Evolutionary conservation across 371 early-diverging fungal species (phyloP), one percentile per base, ranked within the genome.

Genomic region (Mortierella sp.): DNA sequence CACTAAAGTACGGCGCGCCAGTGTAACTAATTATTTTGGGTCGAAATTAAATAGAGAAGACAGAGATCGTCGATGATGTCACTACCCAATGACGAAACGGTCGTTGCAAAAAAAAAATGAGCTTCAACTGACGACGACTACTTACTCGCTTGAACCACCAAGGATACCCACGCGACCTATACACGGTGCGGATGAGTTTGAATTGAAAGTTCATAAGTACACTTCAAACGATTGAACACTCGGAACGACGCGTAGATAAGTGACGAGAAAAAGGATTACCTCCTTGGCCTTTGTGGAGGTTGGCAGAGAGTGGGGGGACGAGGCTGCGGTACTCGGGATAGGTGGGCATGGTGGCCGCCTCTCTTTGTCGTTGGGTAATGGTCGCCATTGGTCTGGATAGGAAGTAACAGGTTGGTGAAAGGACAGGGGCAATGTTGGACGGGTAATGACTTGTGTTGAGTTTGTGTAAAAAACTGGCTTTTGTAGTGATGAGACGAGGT

Each of bases 1-100:
- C 95, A 13, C 95, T 95, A 87, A 96, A 99, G 82, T 91, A 98
- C 4, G 99, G 99, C 4, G 97, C 92, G 22, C 91, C 92, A 26
- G 81, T 77, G 64, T 81, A 82, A 31, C 78, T 82, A 69, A 5
- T 39, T 1, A 44, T n/a, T 19, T 5, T 29, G 16, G n/a, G 92
- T 64, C 10, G 11, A 50, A 34, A 14, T 10, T 44, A 22, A 31
- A 22, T 53, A 16, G 8, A 43, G 3, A 11, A n/a, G 14, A 4
- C 47, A 22, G 10, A 41, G 7, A 48, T 22, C 10, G 10, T 47
- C 24, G 14, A 65, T 39, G 48, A 26, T 44, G 29, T 34, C 44
- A 66, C 10, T 39, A 1, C 22, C 40, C n/a, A 50, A 34, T 10
- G 39, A 22, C 37, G 47, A 50, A 34, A 31, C 41, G n/a, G n/a